These are phyloP conservation scores for Talaromyces piceae DNA, from an alignment of 2,329 filamentous ascomycete genomes.

Conservation along the genomic window DNA sequence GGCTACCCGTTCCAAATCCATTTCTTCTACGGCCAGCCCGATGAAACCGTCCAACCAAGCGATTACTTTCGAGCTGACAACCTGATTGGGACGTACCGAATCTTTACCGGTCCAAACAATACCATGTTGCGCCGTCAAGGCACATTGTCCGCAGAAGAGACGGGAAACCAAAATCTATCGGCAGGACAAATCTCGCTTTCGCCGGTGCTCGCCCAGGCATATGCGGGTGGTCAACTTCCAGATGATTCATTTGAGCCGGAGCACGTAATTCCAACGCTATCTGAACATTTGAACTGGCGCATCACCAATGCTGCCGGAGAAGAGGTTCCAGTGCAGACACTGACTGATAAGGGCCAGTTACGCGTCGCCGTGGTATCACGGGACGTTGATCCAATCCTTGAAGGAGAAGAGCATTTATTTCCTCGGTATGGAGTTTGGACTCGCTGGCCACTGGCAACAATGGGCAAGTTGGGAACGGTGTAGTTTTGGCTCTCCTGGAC, in stretches of 20 bases:
- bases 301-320: constrained; percentile 12
- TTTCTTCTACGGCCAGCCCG: constrained; percentile 55
- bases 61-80: constrained; percentile 42
- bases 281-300: constrained; percentile 16
- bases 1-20: constrained; percentile 58
- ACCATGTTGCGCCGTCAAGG: not conserved
- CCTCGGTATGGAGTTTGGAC: constrained; percentile 19
- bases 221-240: constrained; percentile 9
- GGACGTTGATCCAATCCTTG: constrained; percentile 14
- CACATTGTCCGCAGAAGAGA: not conserved
- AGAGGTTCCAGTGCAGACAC: constrained; percentile 13
- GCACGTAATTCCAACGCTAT: constrained; percentile 13
- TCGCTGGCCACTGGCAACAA: constrained; percentile 6
- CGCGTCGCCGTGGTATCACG: constrained; percentile 12
- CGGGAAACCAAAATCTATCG: not conserved
- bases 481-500: not conserved
- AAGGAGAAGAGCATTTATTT: constrained; percentile 11
- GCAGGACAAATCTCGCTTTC: constrained; percentile 15
- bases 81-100: constrained; percentile 55
- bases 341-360: constrained; percentile 12
- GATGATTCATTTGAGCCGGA: constrained; percentile 6
- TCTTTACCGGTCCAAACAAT: constrained; percentile 33
- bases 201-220: constrained; percentile 13
- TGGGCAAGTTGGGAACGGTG: constrained; percentile 9
- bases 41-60: constrained; percentile 27